Evolutionary conservation across 352 stramenopile species (phyloP).

Genomic region (Pythium biforme): DNA sequence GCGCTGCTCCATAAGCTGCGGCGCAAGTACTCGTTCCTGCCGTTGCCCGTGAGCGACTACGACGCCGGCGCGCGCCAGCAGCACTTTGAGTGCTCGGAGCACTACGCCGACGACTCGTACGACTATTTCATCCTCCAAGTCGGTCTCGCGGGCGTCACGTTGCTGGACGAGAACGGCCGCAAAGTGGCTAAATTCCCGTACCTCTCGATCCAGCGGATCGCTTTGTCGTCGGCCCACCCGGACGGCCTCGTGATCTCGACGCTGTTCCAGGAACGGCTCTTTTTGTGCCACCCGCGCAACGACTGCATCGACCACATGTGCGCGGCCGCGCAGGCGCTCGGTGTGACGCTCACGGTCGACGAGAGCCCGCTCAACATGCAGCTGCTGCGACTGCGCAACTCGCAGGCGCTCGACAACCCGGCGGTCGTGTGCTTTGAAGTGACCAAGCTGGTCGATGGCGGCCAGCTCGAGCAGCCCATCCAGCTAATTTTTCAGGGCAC

Average conservation of each 20-base stretch:
- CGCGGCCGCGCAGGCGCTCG: slow-evolving; percentile 40
- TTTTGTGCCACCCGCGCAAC: slow-evolving; percentile 55
- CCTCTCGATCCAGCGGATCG: slow-evolving; percentile 51
- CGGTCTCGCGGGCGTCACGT: slow-evolving; percentile 41
- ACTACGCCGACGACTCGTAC: slow-evolving; percentile 63
- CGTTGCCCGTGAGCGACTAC: slow-evolving; percentile 30
- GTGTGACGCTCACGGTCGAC: slow-evolving; percentile 38
- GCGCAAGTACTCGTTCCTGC: slow-evolving; percentile 40
- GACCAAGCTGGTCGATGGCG: slow-evolving; percentile 40
- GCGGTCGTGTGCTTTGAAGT: slow-evolving; percentile 71
- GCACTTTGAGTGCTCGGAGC: slow-evolving; percentile 62
- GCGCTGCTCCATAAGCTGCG: slow-evolving; percentile 48
- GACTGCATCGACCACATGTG: slow-evolving; percentile 64
- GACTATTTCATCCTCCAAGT: slow-evolving; percentile 54
- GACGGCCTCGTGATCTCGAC: slow-evolving; percentile 63
- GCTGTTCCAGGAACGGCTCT: slow-evolving; percentile 65
- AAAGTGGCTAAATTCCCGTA: slow-evolving; percentile 49
- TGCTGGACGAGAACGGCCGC: slow-evolving; percentile 52
- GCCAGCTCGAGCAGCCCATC: slow-evolving; percentile 46
- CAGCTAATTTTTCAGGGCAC: slow-evolving; percentile 68
- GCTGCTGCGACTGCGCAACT: slow-evolving; percentile 58
- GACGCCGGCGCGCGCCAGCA: slow-evolving; percentile 22
- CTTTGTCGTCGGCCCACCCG: slow-evolving; percentile 38
- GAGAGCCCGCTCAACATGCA: slow-evolving; percentile 45
- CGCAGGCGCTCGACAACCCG: slow-evolving; percentile 51